Base-by-base conservation (phyloP, 148 eudicot species). In the Fagopyrum homotropicum region DNA sequence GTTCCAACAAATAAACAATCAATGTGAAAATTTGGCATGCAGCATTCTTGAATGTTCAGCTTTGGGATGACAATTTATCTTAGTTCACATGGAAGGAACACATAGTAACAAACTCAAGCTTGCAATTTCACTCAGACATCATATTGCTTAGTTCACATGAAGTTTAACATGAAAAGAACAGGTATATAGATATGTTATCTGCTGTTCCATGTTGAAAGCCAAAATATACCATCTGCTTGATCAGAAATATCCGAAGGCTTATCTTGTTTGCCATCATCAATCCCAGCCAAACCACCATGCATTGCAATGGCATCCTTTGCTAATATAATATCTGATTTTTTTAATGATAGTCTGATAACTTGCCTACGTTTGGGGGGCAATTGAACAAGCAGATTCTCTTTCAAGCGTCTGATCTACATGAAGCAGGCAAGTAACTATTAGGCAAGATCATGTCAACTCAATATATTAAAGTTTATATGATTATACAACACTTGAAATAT, bases 331-430 rank as follows among this genome's bases (percentile, higher is more conserved):
- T 96, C 92, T 72, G 94, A 83, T 80, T 74, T 92, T 78, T 83
- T 92, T 73, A 96, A 77, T 49, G 81, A 83, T 76, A 96, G 75
- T 50, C 78, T 88, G 72, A 96, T 87, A 71, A 96, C 86, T 85
- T 96, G 98, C 69, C 99, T 84, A 9, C 99, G 94, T 79, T 85
- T 89, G 45, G 99, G 91, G n/a, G 98, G 99, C 81, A 96, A 81
- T 80, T 96, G 90, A 72, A 78, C 78, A 76, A 96, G 83, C 81
- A 96, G 85, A 78, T 92, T 93, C 81, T 89, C 93, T 89, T 96
- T 96, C 85, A 96, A 79, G 47, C 99, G 97, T 80, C 99, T 86
- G 72, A 96, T 90, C 99, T 96, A 87, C 46, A 80, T 30, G 74
- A 79, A 68, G 47, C 40, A 75, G 47, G 19, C 54, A 81, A 72